These are phyloP conservation scores for Mucor irregularis DNA, from an alignment of 371 early-diverging fungal genomes.

Conservation along the genomic window DNA sequence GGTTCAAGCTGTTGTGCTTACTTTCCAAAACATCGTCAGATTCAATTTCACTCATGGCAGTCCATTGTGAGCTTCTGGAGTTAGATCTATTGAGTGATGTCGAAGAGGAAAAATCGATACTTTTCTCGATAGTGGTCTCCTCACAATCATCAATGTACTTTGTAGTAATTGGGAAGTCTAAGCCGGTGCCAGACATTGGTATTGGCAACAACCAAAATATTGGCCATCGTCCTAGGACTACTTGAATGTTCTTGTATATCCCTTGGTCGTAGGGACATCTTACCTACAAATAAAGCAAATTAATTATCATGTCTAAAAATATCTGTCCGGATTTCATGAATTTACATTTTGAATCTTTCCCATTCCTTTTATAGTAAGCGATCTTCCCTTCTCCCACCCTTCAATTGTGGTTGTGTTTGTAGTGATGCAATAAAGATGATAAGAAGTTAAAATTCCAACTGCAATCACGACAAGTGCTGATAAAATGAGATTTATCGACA, in stretches of 20 bases:
- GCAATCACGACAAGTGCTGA: slow-evolving; percentile 68
- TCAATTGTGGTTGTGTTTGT: slow-evolving; percentile 97
- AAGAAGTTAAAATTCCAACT: slow-evolving; percentile 80
- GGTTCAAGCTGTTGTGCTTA: background rate
- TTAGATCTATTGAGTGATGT: slow-evolving; percentile 5
- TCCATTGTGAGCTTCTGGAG: slow-evolving; percentile 17
- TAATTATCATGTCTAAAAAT: background rate
- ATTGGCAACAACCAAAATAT: slow-evolving; percentile 77
- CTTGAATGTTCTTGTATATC: slow-evolving; percentile 66
- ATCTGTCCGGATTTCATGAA: too few species aligned
- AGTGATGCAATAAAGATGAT: slow-evolving; percentile 80
- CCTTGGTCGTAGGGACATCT: slow-evolving; percentile 95
- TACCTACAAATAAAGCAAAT: slow-evolving; percentile 37
- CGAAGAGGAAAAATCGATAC: slow-evolving; percentile 7
- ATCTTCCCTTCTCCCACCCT: slow-evolving; percentile 80
- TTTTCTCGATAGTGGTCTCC: slow-evolving; percentile 18
- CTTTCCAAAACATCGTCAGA: background rate
- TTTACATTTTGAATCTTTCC: slow-evolving; percentile 60
- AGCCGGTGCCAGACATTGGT: slow-evolving; percentile 68
- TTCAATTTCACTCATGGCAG: slow-evolving; percentile 10
- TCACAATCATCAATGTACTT: slow-evolving; percentile 36
- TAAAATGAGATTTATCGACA: slow-evolving; percentile 68
- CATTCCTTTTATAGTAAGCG: slow-evolving; percentile 69
- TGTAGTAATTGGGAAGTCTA: slow-evolving; percentile 65
- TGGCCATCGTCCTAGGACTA: slow-evolving; percentile 73